Percentiles rank a stretch among this genome's conserved stretches.
These are phyloP conservation scores for Pyrus hybrid DNA, from an alignment of 331 rosid genomes.

Conservation along the genomic window DNA sequence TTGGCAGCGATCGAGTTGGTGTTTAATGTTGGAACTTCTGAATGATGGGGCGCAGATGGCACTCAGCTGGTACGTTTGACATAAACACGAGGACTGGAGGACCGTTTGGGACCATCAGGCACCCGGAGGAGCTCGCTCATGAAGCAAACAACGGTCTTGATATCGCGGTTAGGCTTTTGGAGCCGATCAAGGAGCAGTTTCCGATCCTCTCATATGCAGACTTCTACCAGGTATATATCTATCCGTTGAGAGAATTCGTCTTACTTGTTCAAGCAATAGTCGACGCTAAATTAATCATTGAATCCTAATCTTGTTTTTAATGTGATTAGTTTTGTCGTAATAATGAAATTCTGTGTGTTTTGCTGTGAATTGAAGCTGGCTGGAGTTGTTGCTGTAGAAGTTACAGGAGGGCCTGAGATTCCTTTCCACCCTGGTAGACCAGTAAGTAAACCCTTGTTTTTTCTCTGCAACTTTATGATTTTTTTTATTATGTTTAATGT, in stretches of 20 bases:
- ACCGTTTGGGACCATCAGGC: slow-evolving; percentile 51
- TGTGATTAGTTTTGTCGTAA: background rate
- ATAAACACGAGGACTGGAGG: slow-evolving; percentile 49
- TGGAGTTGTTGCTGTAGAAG: slow-evolving; percentile 55
- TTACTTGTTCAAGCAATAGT: background rate
- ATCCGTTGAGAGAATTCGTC: too few relatives aligned
- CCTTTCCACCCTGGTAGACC: slow-evolving; percentile 48
- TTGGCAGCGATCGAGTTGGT: background rate
- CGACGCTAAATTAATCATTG: too few relatives aligned
- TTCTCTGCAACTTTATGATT: too few relatives aligned
- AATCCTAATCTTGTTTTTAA: too few relatives aligned
- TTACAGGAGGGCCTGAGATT: slow-evolving; percentile 57
- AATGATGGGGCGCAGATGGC: slow-evolving; percentile 42
- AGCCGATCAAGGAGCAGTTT: slow-evolving; percentile 47
- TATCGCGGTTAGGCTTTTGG: slow-evolving; percentile 43
- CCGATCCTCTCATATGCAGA: slow-evolving; percentile 50
- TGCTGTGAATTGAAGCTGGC: slow-evolving; percentile 32
- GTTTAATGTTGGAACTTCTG: background rate
- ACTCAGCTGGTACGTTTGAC: slow-evolving; percentile 58
- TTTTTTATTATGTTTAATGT: too few relatives aligned
- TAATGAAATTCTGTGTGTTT: too few relatives aligned
- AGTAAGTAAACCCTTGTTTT: slow-evolving; percentile 10
- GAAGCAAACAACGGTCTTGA: slow-evolving; percentile 59
- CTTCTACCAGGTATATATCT: slow-evolving; percentile 37
- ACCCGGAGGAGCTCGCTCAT: slow-evolving; percentile 44